phyloP scores from a whole-genome alignment of 176 grass and related monocot genomes.

The Cenchrus fungigraminus region DNA sequence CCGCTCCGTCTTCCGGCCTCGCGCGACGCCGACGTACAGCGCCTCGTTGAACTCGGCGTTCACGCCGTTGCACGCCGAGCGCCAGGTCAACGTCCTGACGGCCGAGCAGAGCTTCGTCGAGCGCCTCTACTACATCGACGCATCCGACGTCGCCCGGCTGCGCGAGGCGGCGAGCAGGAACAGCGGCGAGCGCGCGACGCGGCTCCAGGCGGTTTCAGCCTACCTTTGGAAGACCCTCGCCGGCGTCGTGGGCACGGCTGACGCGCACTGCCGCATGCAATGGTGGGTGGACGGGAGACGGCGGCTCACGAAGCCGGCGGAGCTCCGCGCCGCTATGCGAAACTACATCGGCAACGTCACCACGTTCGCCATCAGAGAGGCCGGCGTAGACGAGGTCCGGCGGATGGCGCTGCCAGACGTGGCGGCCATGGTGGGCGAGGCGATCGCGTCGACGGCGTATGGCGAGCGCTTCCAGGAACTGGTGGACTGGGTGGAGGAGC shows the following conservation, averaged over 20 bases:
- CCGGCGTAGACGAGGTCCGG: constrained; percentile 36
- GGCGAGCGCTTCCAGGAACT: constrained; percentile 52
- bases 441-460: constrained; percentile 23
- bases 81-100: constrained; percentile 51
- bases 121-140: constrained; percentile 44
- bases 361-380: constrained; percentile 30
- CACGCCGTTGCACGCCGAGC: background rate
- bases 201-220: constrained; percentile 33
- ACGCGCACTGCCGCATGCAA: constrained; percentile 50
- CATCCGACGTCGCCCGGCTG: constrained; percentile 34
- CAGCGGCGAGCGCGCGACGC: too few species aligned
- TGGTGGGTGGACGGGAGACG: constrained; percentile 48
- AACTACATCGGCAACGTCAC: constrained; percentile 47
- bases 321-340: constrained; percentile 3
- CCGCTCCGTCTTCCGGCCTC: constrained; percentile 40
- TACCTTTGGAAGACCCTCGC: constrained; percentile 58
- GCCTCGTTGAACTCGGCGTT: constrained; percentile 26
- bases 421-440: constrained; percentile 36
- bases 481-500: constrained; percentile 59
- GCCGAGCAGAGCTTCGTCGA: constrained; percentile 5
- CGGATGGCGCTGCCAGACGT: constrained; percentile 6
- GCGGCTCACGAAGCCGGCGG: constrained; percentile 2
- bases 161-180: constrained; percentile 2
- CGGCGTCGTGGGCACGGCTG: constrained; percentile 15
- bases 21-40: constrained; percentile 22